Base-by-base conservation (phyloP, 2,329 filamentous ascomycete species). In the Aspergillus amoenus region DNA sequence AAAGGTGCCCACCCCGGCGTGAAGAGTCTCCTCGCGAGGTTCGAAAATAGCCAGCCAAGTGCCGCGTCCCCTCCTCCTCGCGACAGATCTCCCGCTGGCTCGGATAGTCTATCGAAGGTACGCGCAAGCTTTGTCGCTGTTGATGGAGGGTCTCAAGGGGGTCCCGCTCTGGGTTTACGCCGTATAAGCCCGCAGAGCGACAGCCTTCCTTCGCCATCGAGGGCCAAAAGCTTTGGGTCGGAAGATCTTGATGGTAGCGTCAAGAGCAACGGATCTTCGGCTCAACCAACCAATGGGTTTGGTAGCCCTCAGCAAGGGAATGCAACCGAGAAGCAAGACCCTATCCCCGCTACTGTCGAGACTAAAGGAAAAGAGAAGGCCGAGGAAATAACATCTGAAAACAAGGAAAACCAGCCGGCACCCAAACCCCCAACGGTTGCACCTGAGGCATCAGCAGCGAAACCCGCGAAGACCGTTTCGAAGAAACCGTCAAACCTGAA, bases 11-110 rank as follows among this genome's bases (percentile, higher is more conserved):
- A 71, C 49, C 70, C 69, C 22, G 86, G 84, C 69, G 88, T 90
- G 69, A 87, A 82, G 77, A 90, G 89, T 77, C 84, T 93, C 64
- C 82, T 88, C 67, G 89, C 89, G 69, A 91, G 90, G 82, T 92
- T 92, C 73, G 89, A 93, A 80, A 89, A 85, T 75, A 84, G 82
- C 71, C 83, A 85, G 64, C 79, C 79, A 61, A 85, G 63, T 45
- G 66, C 85, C 64, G 79, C 80, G 57, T 87, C 83, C 66, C 83
- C 86, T 63, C 85, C 86, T 15, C 87, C 88, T 62, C 82, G 88
- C 78, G 89, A 88, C 60, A 82, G 88, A 73, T 88, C 87, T 57
- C 88, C 88, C 53, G 84, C 81, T 55, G 71, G 68, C 24, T 76
- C 76, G 37, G 73, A 74, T 63, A 72, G 72, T 63, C 81, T 91